Conservation (phyloP, 805 yeast genomes). For the Blastobotrys parvus region DNA sequence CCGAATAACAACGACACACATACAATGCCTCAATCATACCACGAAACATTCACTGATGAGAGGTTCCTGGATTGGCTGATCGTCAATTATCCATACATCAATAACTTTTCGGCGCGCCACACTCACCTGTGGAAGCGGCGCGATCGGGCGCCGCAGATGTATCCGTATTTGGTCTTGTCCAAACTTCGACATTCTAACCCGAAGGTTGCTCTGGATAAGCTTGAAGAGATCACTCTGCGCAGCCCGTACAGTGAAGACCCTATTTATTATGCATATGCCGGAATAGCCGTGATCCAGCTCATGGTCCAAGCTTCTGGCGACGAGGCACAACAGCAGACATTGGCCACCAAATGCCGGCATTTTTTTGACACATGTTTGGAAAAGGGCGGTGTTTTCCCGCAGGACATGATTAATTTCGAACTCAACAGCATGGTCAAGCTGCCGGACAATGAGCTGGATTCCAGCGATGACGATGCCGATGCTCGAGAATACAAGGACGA, state of each 20-base stretch:
- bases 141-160: conserved; percentile 10
- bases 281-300: conserved; percentile 18
- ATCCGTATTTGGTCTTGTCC: conserved; percentile 10
- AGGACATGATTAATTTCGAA: conserved; percentile 14
- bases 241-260: conserved; percentile 18
- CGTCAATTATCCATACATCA: conserved; percentile 12
- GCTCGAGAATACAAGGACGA: not conserved
- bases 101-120: conserved; percentile 8
- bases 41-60: conserved; percentile 11
- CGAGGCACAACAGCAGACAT: not conserved
- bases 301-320: conserved; percentile 5
- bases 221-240: conserved; percentile 16
- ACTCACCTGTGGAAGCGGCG: conserved; percentile 2
- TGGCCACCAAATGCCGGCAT: conserved; percentile 8
- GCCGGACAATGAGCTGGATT: not conserved
- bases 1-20: conserved; percentile 6
- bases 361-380: conserved; percentile 13
- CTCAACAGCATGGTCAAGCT: conserved; percentile 2
- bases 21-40: conserved; percentile 4
- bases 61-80: conserved; percentile 20
- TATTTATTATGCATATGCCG: conserved; percentile 11
- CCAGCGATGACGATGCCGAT: not conserved
- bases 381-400: conserved; percentile 17
- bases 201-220: conserved; percentile 13
- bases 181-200: conserved; percentile 13